Conservation (phyloP, 768 basidiomycete genomes). For the Terana coerulea region DNA sequence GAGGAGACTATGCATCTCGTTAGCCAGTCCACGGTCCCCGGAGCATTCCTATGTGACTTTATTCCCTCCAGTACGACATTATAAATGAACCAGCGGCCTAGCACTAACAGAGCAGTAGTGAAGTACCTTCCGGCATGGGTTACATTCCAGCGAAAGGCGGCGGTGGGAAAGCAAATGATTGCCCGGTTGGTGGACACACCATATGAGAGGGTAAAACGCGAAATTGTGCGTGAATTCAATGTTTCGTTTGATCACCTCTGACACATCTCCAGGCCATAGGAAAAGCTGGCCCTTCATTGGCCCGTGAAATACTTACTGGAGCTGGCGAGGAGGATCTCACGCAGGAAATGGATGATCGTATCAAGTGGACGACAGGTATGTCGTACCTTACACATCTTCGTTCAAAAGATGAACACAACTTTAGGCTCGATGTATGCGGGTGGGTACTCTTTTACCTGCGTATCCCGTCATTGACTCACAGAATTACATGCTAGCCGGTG, state of each 20-base stretch:
- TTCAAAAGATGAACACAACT: neutral
- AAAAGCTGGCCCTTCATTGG: constrained; percentile 14
- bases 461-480: no score
- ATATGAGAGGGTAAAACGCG: constrained; percentile 19
- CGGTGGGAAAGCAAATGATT: constrained; percentile 8
- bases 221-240: constrained; percentile 15
- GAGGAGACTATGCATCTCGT: constrained; percentile 1
- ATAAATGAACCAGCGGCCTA: neutral
- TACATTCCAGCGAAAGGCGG: constrained; percentile 20
- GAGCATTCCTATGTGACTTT: constrained; percentile 8
- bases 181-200: constrained; percentile 13
- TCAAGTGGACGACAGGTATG: constrained; percentile 8
- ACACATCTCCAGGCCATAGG: constrained; percentile 9
- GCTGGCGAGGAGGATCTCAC: neutral
- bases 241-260: neutral
- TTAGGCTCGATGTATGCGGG: constrained; percentile 2
- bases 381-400: neutral
- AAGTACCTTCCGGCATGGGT: constrained; percentile 23
- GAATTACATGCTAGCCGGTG: constrained; percentile 7
- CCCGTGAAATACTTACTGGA: constrained; percentile 10
- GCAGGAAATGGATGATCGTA: neutral
- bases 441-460: neutral
- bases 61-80: neutral
- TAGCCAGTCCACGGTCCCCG: neutral
- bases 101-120: constrained; percentile 15